These are phyloP conservation scores for Comarum palustre DNA, from an alignment of 306 rosid species.

Conservation along the genomic window DNA sequence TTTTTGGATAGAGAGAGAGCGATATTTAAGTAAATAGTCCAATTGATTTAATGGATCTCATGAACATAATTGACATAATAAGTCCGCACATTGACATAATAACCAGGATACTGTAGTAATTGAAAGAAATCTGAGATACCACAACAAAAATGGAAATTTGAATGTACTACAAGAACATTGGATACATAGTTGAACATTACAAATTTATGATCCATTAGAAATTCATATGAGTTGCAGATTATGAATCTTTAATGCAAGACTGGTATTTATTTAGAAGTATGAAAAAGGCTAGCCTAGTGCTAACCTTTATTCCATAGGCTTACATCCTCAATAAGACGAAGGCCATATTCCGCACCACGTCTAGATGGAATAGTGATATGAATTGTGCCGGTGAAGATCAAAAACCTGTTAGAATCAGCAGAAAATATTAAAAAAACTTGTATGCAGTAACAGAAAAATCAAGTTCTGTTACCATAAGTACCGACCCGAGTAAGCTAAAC, in stretches of 20 bases:
- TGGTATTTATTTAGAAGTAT: background rate
- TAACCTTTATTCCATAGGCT: constrained; percentile 25
- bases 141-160: background rate
- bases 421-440: constrained; percentile 12
- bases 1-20: background rate
- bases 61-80: background rate
- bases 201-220: background rate
- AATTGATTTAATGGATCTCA: background rate
- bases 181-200: background rate
- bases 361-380: constrained; percentile 38
- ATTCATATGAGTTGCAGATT: background rate
- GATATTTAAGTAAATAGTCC: background rate
- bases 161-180: background rate
- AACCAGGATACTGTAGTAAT: background rate
- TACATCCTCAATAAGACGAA: constrained; percentile 88
- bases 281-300: background rate
- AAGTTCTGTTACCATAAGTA: background rate
- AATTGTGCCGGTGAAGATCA: constrained; percentile 91
- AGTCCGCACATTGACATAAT: background rate
- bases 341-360: constrained; percentile 70
- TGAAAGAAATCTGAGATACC: background rate
- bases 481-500: background rate
- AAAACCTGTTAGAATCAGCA: constrained; percentile 47
- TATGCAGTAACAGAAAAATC: background rate
- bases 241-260: background rate